Conservation (phyloP, 2,329 filamentous ascomycete genomes). For the Alternaria arbusti region DNA sequence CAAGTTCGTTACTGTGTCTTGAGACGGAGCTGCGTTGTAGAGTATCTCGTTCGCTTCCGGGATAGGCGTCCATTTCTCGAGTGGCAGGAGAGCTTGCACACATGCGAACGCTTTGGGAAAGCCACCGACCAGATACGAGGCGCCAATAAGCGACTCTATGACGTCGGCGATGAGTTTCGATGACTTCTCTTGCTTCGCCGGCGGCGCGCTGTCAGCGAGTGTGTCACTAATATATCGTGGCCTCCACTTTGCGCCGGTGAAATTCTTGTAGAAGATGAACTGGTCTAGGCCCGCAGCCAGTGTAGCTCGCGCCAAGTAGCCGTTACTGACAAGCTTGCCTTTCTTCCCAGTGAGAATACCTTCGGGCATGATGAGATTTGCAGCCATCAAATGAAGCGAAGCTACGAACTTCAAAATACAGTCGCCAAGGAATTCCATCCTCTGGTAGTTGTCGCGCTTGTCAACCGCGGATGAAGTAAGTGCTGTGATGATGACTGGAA, state of each 20-base stretch:
- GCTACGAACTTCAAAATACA: conserved; percentile 78
- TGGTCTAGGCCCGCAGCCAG: conserved; percentile 68
- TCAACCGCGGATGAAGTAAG: conserved; percentile 70
- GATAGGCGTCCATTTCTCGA: conserved; percentile 54
- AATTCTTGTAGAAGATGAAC: conserved; percentile 73
- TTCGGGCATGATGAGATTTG: conserved; percentile 74
- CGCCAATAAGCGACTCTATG: conserved; percentile 83
- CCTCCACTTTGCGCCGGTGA: conserved; percentile 75
- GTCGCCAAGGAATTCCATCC: conserved; percentile 87
- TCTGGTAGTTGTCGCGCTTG: conserved; percentile 74
- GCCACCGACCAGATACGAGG: conserved; percentile 73
- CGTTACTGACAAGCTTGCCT: conserved; percentile 75
- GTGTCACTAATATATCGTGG: conserved; percentile 64
- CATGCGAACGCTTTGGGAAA: conserved; percentile 67
- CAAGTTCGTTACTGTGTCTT: conserved; percentile 20
- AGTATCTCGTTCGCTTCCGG: conserved; percentile 35
- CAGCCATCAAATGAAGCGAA: conserved; percentile 67
- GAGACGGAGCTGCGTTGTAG: conserved; percentile 22
- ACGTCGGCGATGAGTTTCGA: conserved; percentile 87
- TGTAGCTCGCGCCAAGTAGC: conserved; percentile 70
- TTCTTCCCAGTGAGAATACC: conserved; percentile 74
- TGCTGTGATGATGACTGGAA: conserved; percentile 68
- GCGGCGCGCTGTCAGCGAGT: conserved; percentile 18
- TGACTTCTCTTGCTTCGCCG: conserved; percentile 58
- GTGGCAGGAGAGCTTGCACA: conserved; percentile 68